Conservation (phyloP, 108 stramenopile species). For the Schizochytrium sp. region DNA sequence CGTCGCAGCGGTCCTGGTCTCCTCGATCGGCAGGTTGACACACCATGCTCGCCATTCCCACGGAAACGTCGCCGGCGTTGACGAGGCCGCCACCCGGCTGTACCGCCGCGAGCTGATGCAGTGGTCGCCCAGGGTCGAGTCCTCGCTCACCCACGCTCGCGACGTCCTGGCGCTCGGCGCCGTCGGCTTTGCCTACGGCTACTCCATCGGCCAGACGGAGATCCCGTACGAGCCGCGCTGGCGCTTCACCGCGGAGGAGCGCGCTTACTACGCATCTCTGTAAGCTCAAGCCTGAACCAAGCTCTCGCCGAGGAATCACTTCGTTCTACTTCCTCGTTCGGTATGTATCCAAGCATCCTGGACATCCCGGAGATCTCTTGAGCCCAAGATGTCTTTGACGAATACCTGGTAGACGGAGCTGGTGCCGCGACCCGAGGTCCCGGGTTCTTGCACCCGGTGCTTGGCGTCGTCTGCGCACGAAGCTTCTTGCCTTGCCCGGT, state of each 20-base stretch:
- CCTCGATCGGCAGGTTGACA: neutral
- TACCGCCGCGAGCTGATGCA: neutral
- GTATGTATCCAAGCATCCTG: no score
- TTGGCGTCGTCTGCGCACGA: no score
- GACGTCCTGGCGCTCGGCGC: neutral
- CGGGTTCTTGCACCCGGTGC: no score
- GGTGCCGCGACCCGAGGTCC: no score
- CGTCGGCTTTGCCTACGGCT: neutral
- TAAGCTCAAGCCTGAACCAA: neutral
- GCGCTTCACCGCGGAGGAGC: neutral
- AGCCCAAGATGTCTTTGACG: no score
- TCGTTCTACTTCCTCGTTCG: no score
- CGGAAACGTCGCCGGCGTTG: neutral
- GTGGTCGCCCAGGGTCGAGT: neutral
- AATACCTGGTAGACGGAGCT: no score
- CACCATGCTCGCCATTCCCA: neutral
- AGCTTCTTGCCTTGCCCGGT: no score
- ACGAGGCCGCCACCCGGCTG: neutral
- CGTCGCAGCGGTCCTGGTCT: constrained; percentile 8
- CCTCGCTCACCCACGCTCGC: neutral
- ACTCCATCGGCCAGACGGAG: neutral
- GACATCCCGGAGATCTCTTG: no score
- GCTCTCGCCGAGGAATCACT: no score
- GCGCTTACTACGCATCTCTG: constrained; percentile 3
- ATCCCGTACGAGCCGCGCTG: constrained; percentile 26